A percentile compares a stretch with the other conserved stretches of the same genome.
Conservation (phyloP, 768 basidiomycete genomes). For the Candolleomyces aberdarensis region DNA sequence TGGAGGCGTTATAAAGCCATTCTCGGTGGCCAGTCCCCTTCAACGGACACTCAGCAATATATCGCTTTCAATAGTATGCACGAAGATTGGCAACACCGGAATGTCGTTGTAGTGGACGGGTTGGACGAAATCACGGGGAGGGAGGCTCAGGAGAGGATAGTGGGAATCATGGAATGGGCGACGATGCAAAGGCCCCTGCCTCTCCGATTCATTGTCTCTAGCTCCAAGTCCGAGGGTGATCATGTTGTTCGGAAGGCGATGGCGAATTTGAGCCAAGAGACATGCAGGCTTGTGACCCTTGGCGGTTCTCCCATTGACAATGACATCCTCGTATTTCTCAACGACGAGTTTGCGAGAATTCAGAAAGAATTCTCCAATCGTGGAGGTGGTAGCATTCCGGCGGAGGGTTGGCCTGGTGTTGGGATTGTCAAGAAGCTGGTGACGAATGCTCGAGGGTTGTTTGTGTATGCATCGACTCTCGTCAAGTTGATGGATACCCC, state of each 20-base stretch:
- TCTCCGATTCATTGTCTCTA: too few relatives aligned
- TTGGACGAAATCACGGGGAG: neutral
- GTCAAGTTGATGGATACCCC: neutral
- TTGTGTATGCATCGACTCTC: neutral
- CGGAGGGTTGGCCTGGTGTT: neutral
- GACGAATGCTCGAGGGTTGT: neutral
- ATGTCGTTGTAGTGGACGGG: neutral
- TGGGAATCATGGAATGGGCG: neutral
- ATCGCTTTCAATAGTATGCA: neutral
- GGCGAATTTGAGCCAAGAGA: too few relatives aligned
- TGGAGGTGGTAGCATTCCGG: neutral
- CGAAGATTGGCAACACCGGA: neutral
- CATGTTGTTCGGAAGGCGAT: too few relatives aligned
- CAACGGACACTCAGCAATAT: neutral
- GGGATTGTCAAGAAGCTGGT: neutral
- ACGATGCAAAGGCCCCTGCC: too few relatives aligned
- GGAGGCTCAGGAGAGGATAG: neutral
- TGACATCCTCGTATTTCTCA: neutral
- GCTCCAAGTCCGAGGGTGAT: too few relatives aligned
- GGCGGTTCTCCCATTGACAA: neutral
- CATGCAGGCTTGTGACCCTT: too few relatives aligned
- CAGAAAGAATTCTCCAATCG: neutral
- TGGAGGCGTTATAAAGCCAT: neutral
- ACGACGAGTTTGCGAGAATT: neutral
- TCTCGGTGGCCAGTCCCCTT: too few relatives aligned